Evolutionary conservation across 2,329 filamentous ascomycete species (phyloP), one percentile per base, ranked within the genome.

Genomic region (Acrocalymma vagum): DNA sequence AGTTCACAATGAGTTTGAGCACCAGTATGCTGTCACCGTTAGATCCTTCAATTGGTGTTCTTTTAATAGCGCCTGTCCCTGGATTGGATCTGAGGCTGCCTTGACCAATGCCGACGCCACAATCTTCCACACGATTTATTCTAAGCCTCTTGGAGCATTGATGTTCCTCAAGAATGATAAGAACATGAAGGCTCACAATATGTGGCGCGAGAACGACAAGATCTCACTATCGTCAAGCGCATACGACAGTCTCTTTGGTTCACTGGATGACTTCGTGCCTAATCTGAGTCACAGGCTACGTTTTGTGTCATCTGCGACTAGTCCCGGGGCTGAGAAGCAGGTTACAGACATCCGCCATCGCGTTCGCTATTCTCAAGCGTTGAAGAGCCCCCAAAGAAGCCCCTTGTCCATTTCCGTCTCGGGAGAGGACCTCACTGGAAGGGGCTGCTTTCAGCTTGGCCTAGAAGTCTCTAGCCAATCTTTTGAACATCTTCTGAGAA

Each of bases 371-470:
- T 36, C 33, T 6, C 33, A 36, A 21, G 33, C 15, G 9, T 26
- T 36, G 5, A 28, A 21, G 25, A 26, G 29, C 11, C 33, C 33
- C 3, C 40, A 21, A 11, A 31, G 18, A 8, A 32, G 20, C 17
- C 70, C 71, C 8, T 52, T 73, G 17, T 74, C 71, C 2, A 53
- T 65, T 10, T 73, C 73, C 2, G 53, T 61, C 30, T 45, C 52
- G 5, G 72, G 72, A 2, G 44, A 62, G n/a, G 62, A 66, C 9
- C 72, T 70, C 40, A 69, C 65, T 23, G 48, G 60, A 10, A 58
- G 76, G 20, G 75, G 75, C 13, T 78, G 76, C 42, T 78, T 77
- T 39, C 75, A 75, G 15, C 51, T 78, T 1, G 75, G 76, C 2
- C 67, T 74, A 3, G 69, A 76, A 23, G 62, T 69, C 4, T 61